Base-by-base conservation (phyloP, 768 basidiomycete species). In the Mycena pura region DNA sequence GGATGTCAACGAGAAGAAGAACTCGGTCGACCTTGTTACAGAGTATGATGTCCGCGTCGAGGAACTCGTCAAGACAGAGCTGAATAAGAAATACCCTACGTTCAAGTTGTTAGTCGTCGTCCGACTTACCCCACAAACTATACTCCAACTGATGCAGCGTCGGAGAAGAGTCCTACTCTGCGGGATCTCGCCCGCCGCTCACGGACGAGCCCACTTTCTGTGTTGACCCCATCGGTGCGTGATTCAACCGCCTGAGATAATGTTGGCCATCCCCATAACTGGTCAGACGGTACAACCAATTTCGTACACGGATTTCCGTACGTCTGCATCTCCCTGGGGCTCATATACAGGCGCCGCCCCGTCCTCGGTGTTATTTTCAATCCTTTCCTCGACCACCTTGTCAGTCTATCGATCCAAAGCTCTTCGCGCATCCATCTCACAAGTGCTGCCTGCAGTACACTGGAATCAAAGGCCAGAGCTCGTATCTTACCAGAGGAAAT, bases 121-220 rank as follows among this genome's bases (percentile, higher is more conserved):
- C n/a, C n/a, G n/a, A n/a, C n/a, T n/a, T n/a, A n/a, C n/a, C n/a
- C n/a, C n/a, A n/a, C n/a, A n/a, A 3, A 17, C 25, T 45, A 57
- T 25, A 21, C n/a, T 54, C 14, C 31, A 21, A 22, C 36, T 13
- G n/a, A n/a, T 57, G 21, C 52, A 96, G 93, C 75, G 93, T 98
- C 59, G 96, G 96, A 57, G 96, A 99, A 72, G 96, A 99, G 77
- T 91, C 91, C 0, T 95, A 91, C 67, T 87, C 93, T 9, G 82
- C 89, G 5, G 93, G 93, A n/a, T 73, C 81, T 57, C 81, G 85
- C 28, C 81, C 82, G 19, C 81, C 87, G 11, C 75, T 96, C 57
- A 93, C 92, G 1, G 91, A 97, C 68, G 88, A 87, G 28, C 95
- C 95, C 5, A 99, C 96, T 0, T 99, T 92, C 79, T 97, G 96